These are phyloP conservation scores for Goniomonas avonlea DNA, from an alignment of 78 protist species.

Conservation along the genomic window DNA sequence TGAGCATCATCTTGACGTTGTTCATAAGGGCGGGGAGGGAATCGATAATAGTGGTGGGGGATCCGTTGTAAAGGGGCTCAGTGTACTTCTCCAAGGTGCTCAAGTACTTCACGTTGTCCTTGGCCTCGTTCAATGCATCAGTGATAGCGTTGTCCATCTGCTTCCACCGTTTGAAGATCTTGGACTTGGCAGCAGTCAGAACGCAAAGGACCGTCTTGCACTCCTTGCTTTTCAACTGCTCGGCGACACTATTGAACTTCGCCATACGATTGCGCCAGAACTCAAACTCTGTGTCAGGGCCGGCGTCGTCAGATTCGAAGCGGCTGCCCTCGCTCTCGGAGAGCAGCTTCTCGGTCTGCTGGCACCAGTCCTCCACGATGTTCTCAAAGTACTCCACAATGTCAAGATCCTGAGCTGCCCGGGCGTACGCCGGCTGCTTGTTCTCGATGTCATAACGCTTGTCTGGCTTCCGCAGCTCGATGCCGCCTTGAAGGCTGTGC, in stretches of 20 bases:
- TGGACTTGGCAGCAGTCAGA: conserved; percentile 37
- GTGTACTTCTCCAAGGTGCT: conserved; percentile 53
- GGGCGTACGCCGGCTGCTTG: not conserved
- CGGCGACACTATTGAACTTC: conserved; percentile 47
- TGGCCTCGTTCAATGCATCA: conserved; percentile 65
- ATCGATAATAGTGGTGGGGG: conserved; percentile 47
- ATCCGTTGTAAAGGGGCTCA: conserved; percentile 56
- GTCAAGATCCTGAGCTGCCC: not conserved
- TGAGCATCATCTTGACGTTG: conserved; percentile 61
- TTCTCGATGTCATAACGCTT: not conserved
- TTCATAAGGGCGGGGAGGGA: conserved; percentile 51
- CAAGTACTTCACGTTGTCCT: conserved; percentile 73
- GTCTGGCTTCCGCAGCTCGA: conserved; percentile 16
- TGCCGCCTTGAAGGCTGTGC: not conserved
- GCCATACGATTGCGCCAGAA: conserved; percentile 59
- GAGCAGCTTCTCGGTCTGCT: conserved; percentile 2
- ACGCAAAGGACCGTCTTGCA: conserved; percentile 19
- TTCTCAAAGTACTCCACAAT: conserved; percentile 13
- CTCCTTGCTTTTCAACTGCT: conserved; percentile 33
- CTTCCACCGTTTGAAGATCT: conserved; percentile 25
- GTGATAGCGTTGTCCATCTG: conserved; percentile 31
- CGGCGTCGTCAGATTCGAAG: conserved; percentile 22
- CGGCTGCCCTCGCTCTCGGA: conserved; percentile 38
- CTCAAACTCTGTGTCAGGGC: conserved; percentile 62
- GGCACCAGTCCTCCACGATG: conserved; percentile 34